A percentile compares a stretch with the other conserved stretches of the same genome.
Conservation (phyloP, 2,329 filamentous ascomycete species). For the Canariomyces notabilis region DNA sequence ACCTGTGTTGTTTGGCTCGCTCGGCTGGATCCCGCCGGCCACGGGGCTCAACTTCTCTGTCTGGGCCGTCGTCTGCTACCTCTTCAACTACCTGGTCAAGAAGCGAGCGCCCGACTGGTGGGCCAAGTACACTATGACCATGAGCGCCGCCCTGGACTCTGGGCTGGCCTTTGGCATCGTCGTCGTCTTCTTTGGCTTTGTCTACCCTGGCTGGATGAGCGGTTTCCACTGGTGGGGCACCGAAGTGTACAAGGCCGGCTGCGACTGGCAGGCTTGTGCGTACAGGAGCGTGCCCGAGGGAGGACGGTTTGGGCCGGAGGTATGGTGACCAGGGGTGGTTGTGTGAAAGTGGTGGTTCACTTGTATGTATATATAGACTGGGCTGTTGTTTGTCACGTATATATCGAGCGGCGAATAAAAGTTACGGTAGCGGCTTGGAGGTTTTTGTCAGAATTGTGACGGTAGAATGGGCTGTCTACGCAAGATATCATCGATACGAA, state of each 20-base stretch:
- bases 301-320: constrained; percentile 60
- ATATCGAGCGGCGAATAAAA: no score
- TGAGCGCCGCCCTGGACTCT: constrained; percentile 77
- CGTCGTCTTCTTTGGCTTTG: constrained; percentile 77
- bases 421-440: no score
- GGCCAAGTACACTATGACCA: constrained; percentile 87
- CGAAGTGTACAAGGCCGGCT: constrained; percentile 76
- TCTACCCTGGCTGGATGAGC: constrained; percentile 72
- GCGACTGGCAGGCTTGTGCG: constrained; percentile 77
- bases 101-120: constrained; percentile 70
- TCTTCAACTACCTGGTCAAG: constrained; percentile 76
- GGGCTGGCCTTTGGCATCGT: constrained; percentile 78
- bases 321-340: constrained; percentile 48
- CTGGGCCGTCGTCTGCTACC: constrained; percentile 78
- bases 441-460: no score
- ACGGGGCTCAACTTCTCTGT: constrained; percentile 83
- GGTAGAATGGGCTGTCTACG: no score
- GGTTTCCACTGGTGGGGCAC: constrained; percentile 85
- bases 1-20: constrained; percentile 75
- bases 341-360: neutral
- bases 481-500: no score
- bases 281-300: constrained; percentile 61
- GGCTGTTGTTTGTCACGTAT: no score
- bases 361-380: neutral
- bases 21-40: constrained; percentile 83